Conservation (phyloP, 208 protist species). For the Phytomonas serpens region DNA sequence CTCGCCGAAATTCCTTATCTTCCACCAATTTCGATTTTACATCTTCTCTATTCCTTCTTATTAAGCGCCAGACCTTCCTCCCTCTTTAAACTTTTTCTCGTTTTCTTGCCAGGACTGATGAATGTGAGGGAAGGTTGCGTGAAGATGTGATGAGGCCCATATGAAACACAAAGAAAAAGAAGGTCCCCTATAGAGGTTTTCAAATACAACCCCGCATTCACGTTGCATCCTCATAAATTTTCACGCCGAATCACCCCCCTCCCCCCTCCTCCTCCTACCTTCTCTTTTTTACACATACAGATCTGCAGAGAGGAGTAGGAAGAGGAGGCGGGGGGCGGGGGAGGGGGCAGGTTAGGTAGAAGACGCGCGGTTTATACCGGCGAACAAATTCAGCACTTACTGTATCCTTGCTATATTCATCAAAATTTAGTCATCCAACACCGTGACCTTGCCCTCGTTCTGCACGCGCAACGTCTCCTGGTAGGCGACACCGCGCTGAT, state of each 20-base stretch:
- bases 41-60: too few relatives aligned
- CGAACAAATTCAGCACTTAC: not conserved
- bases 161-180: not conserved
- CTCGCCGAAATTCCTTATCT: too few relatives aligned
- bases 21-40: too few relatives aligned
- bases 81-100: too few relatives aligned
- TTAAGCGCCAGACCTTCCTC: too few relatives aligned
- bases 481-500: conserved; percentile 39
- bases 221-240: not conserved
- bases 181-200: not conserved
- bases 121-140: not conserved
- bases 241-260: not conserved
- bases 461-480: conserved; percentile 8
- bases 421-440: not conserved
- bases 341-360: not conserved
- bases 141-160: not conserved
- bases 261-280: too few relatives aligned
- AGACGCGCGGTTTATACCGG: not conserved
- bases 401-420: not conserved
- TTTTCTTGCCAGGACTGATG: not conserved
- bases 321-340: conserved; percentile 2
- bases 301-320: conserved; percentile 12
- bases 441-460: not conserved
- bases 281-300: conserved; percentile 2
- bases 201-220: not conserved